These are phyloP conservation scores for Trichosporon ovoides DNA, from an alignment of 1,284 basidiomycete genomes.

Conservation along the genomic window DNA sequence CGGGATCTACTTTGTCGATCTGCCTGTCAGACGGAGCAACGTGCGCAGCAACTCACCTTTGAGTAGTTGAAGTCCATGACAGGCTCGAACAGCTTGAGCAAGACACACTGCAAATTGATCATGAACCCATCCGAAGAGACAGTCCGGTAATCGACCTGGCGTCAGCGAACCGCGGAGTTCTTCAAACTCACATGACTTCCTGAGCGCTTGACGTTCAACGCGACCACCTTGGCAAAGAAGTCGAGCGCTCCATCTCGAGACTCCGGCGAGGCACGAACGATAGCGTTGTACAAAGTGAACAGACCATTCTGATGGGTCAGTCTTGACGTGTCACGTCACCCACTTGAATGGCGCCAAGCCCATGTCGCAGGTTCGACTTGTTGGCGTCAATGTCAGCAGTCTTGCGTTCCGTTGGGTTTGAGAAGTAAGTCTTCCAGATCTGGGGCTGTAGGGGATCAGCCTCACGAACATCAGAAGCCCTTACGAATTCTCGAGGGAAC, in stretches of 20 bases:
- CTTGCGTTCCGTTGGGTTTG: constrained; percentile 70
- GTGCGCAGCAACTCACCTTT: constrained; percentile 57
- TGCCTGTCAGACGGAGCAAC: constrained; percentile 38
- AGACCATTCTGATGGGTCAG: constrained; percentile 48
- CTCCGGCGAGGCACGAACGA: constrained; percentile 75
- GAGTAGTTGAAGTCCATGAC: constrained; percentile 89
- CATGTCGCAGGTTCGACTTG: constrained; percentile 71
- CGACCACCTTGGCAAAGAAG: constrained; percentile 70
- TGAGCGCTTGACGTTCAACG: constrained; percentile 75
- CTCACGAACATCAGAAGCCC: constrained; percentile 40
- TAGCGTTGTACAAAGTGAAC: constrained; percentile 81
- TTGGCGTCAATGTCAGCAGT: constrained; percentile 75
- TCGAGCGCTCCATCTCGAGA: constrained; percentile 78
- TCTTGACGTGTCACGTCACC: constrained; percentile 12
- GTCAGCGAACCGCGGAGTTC: not conserved
- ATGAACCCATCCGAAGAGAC: constrained; percentile 91
- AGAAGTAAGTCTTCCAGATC: constrained; percentile 74
- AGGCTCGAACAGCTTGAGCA: constrained; percentile 87
- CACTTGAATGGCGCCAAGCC: constrained; percentile 74
- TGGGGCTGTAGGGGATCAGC: constrained; percentile 55
- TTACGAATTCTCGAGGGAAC: constrained; percentile 80
- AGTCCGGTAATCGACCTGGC: constrained; percentile 69
- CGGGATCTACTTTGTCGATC: constrained; percentile 85
- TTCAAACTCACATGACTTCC: constrained; percentile 52
- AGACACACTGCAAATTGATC: constrained; percentile 77